Base-by-base conservation (phyloP, 164 flowering plant genomes). In the Vitis amurensis region DNA sequence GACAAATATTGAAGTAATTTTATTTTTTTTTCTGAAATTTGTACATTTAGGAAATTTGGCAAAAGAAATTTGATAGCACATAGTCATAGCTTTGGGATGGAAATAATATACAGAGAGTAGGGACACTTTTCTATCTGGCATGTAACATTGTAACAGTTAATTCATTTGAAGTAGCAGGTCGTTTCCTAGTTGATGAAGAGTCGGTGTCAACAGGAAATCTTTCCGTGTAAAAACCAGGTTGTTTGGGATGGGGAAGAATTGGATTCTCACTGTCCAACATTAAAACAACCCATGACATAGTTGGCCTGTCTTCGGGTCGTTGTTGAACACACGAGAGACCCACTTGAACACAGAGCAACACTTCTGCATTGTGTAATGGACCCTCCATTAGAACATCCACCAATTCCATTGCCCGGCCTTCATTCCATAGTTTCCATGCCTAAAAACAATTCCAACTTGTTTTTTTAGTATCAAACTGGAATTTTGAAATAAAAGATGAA, bases 341-440 rank as follows among this genome's bases (percentile, higher is more conserved):
- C 4, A 78, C 56, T 44, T 23, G 81, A 10, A 78, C 74, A 12
- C 72, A 68, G 9, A 73, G 51, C 23, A 78, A 8, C 11, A 65
- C 69, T 63, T 70, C 70, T 2, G 59, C 37, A 0, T 8, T 5
- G 3, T 37, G 61, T 11, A 17, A 27, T n/a, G 57, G 11, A 52
- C 53, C 52, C 9, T 48, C 64, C 60, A 69, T 11, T 1, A n/a
- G 8, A n/a, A 9, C 16, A 44, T 74, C 74, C 48, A 67, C 67
- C 13, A 80, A 5, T 44, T 77, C 77, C 27, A 72, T 1, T 11
- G 68, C 23, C 17, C 16, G 61, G 1, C 63, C 76, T 65, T 78
- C 76, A 9, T 62, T 66, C 79, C 77, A 77, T 1, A 77, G 23
- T 52, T 44, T 69, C 83, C 83, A 80, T n/a, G 80, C 80, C 82